Evolutionary conservation across 2,329 filamentous ascomycete genomes (phyloP).

Genomic region (Fusarium oligoseptatum): DNA sequence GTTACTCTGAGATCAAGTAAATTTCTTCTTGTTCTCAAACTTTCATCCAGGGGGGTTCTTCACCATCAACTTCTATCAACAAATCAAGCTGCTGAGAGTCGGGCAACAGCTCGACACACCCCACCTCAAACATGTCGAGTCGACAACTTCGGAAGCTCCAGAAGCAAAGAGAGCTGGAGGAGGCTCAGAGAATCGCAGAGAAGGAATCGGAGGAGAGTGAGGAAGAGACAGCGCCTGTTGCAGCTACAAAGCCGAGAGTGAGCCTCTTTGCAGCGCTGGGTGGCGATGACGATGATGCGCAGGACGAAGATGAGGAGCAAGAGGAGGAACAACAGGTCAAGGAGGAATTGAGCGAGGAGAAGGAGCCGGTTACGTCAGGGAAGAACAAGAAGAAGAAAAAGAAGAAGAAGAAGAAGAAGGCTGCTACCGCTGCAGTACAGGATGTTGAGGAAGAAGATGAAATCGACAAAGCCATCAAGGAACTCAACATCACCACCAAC

Average conservation of each 20-base stretch:
- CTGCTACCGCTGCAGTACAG: conserved; percentile 36
- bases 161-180: conserved; percentile 62
- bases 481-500: conserved; percentile 57
- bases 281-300: conserved; percentile 56
- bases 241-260: conserved; percentile 54
- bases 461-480: conserved; percentile 67
- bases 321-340: conserved; percentile 46
- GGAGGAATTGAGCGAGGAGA: conserved; percentile 39
- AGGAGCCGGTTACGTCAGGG: conserved; percentile 22
- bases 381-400: conserved; percentile 56
- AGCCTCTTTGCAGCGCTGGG: conserved; percentile 68
- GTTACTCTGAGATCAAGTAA: neutral
- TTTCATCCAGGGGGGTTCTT: neutral
- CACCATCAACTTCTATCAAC: neutral
- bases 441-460: conserved; percentile 61
- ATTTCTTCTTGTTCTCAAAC: neutral
- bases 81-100: neutral
- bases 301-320: conserved; percentile 53
- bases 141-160: conserved; percentile 66
- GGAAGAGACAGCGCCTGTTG: conserved; percentile 46
- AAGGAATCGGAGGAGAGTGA: conserved; percentile 49
- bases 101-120: conserved; percentile 12
- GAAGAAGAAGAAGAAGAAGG: conserved; percentile 55
- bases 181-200: conserved; percentile 28
- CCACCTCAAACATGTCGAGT: conserved; percentile 60